Base-by-base conservation (phyloP, 495 filamentous ascomycete species). In the Lophiotrema nucula region DNA sequence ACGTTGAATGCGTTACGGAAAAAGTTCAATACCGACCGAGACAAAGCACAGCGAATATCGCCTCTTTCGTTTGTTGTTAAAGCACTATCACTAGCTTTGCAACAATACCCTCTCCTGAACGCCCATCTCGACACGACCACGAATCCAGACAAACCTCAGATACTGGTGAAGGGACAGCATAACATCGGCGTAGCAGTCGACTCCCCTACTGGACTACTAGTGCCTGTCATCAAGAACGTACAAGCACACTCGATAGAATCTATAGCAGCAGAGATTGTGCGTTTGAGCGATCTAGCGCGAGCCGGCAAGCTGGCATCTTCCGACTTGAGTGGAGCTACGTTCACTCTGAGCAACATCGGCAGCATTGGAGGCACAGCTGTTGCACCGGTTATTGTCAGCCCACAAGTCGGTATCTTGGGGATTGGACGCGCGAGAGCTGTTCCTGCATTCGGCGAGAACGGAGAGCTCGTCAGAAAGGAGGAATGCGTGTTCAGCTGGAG, bases 161-260 rank as follows among this genome's bases (percentile, higher is more conserved):
- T 99, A 0, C 75, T 92, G 49, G 81, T 87, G 72, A 87, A 89
- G 44, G 79, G 81, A 33, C 83, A 88, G 50, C 95, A 97, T 77
- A 96, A 99, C 70, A 92, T 99, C 54, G 95, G 95, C 45, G 78
- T 99, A 12, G 95, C 93, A 35, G 92, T 97, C 83, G 95, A 97
- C 70, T 96, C 95, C 0, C 90, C 95, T 0, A 74, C 75, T 10
- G 95, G 95, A 11, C 81, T 99, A 16, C 74, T 99, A 11, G 95
- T 99, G 4, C 95, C 95, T n/a, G 95, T 95, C 25, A 84, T 99
- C 73, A 88, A 88, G 66, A 84, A 93, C 67, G 92, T 96, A 18
- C 83, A 82, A 48, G 76, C 73, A 18, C 82, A 82, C 33, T 90
- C 83, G 54, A 85, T 97, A 64, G 67, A 85, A 18, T 79, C 84